Base-by-base conservation (phyloP, 1,284 basidiomycete species). In the Entoloma clypeatum region DNA sequence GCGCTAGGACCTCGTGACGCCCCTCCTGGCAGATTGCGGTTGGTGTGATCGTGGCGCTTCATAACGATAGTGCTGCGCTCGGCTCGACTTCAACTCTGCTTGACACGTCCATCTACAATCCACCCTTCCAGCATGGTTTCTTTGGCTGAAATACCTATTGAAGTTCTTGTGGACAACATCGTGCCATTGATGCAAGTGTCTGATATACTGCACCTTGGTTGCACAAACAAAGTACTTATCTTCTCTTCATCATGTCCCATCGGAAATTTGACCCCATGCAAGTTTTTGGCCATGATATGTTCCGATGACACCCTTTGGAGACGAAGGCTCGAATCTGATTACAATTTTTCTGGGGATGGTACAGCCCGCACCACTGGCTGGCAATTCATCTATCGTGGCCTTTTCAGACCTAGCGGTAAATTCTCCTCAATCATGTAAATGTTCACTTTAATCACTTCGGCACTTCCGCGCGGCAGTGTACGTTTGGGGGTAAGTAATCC, bases 401-500 rank as follows among this genome's bases (percentile, higher is more conserved):
- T 93, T 54, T 60, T 79, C 73, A 47, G 75, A 63, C 73, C 73
- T 29, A 62, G 60, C 63, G 69, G 71, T 70, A 45, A 44, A n/a
- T 28, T 25, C 21, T 2, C 14, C 9, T 10, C 11, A 14, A 4
- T 28, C 14, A 4, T 4, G 11, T 10, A 4, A n/a, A 47, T 31
- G 10, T 30, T 11, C 36, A 2, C 19, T 37, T 8, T 29, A 10
- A 16, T 18, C n/a, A 22, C 18, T 17, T 23, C 16, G 17, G 23
- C 18, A 22, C 33, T 24, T 43, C 13, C 28, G 7, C 21, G 14
- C 25, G 16, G 13, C n/a, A 54, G 68, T 84, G 1, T 92, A 79
- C 56, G 81, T 90, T 13, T 93, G 90, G 90, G 90, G 90, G 79
- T 88, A 60, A 56, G 76, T 58, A n/a, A n/a, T n/a, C n/a, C n/a